Evolutionary conservation across 73 alveolate species (phyloP).

Genomic region (Breviolum minutum): DNA sequence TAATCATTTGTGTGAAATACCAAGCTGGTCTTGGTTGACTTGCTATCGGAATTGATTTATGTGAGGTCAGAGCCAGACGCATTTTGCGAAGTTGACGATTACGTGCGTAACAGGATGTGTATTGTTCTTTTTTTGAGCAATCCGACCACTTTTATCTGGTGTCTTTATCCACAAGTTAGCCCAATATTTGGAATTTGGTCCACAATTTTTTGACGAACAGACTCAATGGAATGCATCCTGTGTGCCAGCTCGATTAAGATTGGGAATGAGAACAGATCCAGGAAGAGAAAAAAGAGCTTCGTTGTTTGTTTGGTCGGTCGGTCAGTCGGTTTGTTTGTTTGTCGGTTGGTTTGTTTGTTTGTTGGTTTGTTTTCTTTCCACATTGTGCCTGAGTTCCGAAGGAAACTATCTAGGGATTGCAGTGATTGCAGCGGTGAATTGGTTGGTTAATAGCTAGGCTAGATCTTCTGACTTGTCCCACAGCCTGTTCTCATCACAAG

Average conservation of each 20-base stretch:
- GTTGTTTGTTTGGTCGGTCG: no score
- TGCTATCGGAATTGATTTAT: background rate
- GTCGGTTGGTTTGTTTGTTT: no score
- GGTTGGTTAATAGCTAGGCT: no score
- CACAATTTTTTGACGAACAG: no score
- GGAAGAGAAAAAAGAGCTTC: background rate
- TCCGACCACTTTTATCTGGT: no score
- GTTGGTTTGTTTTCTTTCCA: no score
- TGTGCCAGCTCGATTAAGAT: slow-evolving; percentile 30
- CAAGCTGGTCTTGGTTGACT: background rate
- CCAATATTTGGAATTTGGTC: no score
- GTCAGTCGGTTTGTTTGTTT: no score
- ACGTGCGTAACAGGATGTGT: background rate
- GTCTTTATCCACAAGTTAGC: no score
- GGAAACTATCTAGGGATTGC: background rate
- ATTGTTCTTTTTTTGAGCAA: no score
- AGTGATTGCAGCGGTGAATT: background rate
- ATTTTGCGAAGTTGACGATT: background rate
- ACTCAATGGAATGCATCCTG: background rate
- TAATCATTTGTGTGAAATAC: no score
- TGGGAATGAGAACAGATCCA: slow-evolving; percentile 45
- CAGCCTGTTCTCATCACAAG: background rate
- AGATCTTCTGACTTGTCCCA: background rate
- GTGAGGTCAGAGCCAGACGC: background rate
- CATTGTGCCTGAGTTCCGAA: background rate